These are phyloP conservation scores for Hymenoscyphus linearis DNA, from an alignment of 2,329 filamentous ascomycete species.

Conservation along the genomic window DNA sequence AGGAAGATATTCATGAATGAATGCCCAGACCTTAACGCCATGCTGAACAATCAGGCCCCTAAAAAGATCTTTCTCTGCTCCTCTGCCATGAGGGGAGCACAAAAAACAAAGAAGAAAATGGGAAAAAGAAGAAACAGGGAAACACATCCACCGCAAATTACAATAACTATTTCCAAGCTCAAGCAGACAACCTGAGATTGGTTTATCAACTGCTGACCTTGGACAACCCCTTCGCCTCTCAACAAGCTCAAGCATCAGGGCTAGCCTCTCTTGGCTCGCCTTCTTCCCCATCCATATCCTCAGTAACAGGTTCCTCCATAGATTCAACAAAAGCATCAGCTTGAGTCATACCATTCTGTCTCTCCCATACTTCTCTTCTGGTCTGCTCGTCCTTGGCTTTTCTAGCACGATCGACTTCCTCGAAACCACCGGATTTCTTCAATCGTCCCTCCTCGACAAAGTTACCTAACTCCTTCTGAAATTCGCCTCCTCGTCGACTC, in stretches of 20 bases:
- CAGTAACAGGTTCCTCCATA: conserved; percentile 3
- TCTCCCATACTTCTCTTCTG: conserved; percentile 71
- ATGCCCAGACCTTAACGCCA: conserved; percentile 5
- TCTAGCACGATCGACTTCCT: conserved; percentile 83
- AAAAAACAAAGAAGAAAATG: neutral
- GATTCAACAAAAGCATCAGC: conserved; percentile 21
- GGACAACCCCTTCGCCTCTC: neutral
- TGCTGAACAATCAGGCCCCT: conserved; percentile 2
- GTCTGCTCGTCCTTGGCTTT: conserved; percentile 83
- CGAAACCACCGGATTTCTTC: conserved; percentile 93
- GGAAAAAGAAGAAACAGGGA: neutral
- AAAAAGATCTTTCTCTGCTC: neutral
- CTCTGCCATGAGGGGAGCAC: too few relatives aligned
- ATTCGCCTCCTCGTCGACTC: conserved; percentile 59
- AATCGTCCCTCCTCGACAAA: conserved; percentile 89
- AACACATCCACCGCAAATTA: neutral
- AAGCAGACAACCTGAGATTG: neutral
- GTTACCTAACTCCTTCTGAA: conserved; percentile 76
- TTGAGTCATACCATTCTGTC: conserved; percentile 49
- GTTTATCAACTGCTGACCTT: neutral
- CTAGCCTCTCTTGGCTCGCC: neutral
- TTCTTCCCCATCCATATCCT: neutral
- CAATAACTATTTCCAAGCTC: neutral
- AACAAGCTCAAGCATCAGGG: neutral
- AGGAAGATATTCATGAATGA: too few relatives aligned